Evolutionary conservation across 2,329 filamentous ascomycete species (phyloP).

Genomic region (Ophiobolus disseminans): DNA sequence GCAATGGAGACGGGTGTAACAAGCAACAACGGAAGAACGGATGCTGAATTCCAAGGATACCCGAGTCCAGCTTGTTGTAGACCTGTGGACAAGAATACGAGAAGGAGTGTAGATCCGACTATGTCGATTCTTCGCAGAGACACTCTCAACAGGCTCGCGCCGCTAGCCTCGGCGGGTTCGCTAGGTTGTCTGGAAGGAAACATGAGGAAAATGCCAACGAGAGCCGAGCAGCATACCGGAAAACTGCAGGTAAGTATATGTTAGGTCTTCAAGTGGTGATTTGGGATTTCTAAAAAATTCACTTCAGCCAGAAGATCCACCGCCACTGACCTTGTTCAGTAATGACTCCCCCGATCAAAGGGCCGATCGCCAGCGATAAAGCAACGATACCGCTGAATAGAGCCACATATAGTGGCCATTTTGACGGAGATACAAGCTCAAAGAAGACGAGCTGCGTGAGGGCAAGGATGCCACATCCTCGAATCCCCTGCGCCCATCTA

Average conservation of each 20-base stretch:
- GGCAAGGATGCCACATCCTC: slow-evolving; percentile 40
- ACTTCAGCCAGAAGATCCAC: slow-evolving; percentile 31
- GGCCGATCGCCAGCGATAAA: slow-evolving; percentile 14
- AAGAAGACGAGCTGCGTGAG: slow-evolving; percentile 38
- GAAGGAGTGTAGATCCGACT: slow-evolving; percentile 19
- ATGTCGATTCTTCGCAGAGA: slow-evolving; percentile 16
- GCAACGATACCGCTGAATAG: slow-evolving; percentile 13
- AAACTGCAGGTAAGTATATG: slow-evolving; percentile 14
- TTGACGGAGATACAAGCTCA: slow-evolving; percentile 30
- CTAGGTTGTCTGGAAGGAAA: no score
- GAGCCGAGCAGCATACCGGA: slow-evolving; percentile 1
- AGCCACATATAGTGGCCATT: slow-evolving; percentile 9
- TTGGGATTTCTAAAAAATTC: background rate
- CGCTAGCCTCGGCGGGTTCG: slow-evolving; percentile 3
- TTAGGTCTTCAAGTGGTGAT: background rate
- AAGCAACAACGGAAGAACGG: slow-evolving; percentile 19
- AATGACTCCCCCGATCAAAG: slow-evolving; percentile 20
- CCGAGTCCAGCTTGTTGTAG: slow-evolving; percentile 22
- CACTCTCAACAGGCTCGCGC: background rate
- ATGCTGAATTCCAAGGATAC: slow-evolving; percentile 8
- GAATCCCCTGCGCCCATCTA: slow-evolving; percentile 43
- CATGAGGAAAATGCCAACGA: no score
- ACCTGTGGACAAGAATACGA: slow-evolving; percentile 21
- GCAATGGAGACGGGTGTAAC: slow-evolving; percentile 14
- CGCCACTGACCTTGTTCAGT: slow-evolving; percentile 15